Evolutionary conservation across 106 monocot genomes (phyloP), one percentile per base, ranked within the genome.

Genomic region (Acanthochlamys bracteata): DNA sequence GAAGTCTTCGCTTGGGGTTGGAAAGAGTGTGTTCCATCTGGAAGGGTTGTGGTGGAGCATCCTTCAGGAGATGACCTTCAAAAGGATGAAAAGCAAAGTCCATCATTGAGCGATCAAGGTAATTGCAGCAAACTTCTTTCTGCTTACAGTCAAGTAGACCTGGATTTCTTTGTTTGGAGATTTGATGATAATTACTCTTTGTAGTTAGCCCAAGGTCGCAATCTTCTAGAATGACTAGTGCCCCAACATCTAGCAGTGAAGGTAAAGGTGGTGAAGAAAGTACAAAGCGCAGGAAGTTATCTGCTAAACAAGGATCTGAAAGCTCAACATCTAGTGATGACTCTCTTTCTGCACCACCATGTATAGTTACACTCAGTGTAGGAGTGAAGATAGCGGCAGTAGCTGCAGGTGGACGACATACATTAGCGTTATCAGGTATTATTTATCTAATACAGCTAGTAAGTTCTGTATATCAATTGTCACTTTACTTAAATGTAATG

Each of bases 1-100:
- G 85, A 98, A 53, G 83, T 88, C n/a, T 98, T 81, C 76, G 77
- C 88, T 33, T 98, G 98, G 96, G 98, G 98, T 20, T 98, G 98
- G 98, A 98, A 92, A 71, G 98, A 98, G 60, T 98, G 98, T 66
- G 92, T 98, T 52, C 98, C 98, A 67, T 77, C 88, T 65, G 77
- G 77, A 15, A 81, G 81, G 68, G 47, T 72, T 25, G 42, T 80
- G 58, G 75, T 54, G 64, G 80, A 80, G n/a, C 79, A 79, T n/a
- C 41, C 60, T 49, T 21, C n/a, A 13, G 68, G 58, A 14, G 89
- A 65, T 22, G 55, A 41, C 15, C 22, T 71, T 11, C 89, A 87
- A 53, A 90, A 78, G 65, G 91, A 88, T 63, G 78, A 81, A 65
- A 81, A 60, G 24, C 75, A 75, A 26, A 74, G 62, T 61, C 61